phyloP scores from a whole-genome alignment of 2,329 filamentous ascomycete genomes.

The Tolypocladium album region DNA sequence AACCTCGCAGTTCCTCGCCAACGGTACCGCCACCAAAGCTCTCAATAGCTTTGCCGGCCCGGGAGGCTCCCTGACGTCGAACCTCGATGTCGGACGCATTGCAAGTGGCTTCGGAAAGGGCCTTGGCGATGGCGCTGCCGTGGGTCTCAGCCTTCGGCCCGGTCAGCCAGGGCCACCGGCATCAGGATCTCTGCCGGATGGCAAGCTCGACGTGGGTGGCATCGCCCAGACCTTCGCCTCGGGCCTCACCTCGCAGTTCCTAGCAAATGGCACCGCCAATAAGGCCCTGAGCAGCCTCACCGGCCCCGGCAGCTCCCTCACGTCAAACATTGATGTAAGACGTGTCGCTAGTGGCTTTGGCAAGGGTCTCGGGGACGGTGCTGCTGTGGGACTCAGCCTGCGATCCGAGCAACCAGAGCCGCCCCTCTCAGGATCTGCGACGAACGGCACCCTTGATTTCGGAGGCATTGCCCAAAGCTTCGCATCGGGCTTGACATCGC shows the following conservation, averaged over 20 bases:
- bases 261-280: background rate
- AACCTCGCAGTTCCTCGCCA: background rate
- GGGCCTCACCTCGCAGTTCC: background rate
- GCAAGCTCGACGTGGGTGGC: background rate
- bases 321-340: background rate
- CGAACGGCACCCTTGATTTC: background rate
- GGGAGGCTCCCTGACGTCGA: background rate
- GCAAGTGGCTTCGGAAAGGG: background rate
- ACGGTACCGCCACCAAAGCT: background rate
- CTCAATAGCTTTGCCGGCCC: background rate
- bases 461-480: slow-evolving; percentile 4
- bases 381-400: background rate
- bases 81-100: background rate
- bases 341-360: background rate
- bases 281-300: background rate
- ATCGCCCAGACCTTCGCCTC: slow-evolving; percentile 3
- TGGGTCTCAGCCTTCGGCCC: background rate
- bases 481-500: background rate
- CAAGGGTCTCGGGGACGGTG: slow-evolving; percentile 6
- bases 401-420: background rate
- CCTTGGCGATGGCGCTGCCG: slow-evolving; percentile 6
- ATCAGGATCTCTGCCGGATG: background rate
- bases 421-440: background rate
- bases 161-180: background rate
- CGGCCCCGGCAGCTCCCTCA: background rate